Base-by-base conservation (phyloP, 2,329 filamentous ascomycete species). In the Botryotinia calthae region DNA sequence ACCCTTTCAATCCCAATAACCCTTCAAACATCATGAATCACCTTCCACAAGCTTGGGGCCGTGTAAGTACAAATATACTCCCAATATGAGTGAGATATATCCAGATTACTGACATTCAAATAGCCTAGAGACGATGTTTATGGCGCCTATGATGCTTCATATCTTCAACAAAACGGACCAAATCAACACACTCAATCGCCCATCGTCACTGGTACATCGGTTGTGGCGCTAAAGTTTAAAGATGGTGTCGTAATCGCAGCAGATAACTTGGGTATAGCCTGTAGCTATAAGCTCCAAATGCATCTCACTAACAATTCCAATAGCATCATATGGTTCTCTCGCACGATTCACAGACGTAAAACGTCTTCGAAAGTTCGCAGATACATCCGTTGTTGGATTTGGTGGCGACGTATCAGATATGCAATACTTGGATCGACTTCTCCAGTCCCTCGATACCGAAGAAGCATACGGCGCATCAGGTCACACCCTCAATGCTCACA, bases 381-480 rank as follows among this genome's bases (percentile, higher is more conserved):
- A 90, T 77, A 89, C 91, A 76, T 91, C 94, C 44, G 89, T 98
- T 74, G 87, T 99, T 81, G 96, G 96, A 80, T 97, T 98, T 85
- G 94, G 94, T 82, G 96, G 96, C 82, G 96, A 99, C 85, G 91
- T 99, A 79, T 97, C 93, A 76, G 96, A 99, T 86, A 98, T 99
- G 96, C 96, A 99, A 86, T 97, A 97, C 86, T 90, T 99, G 78
- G 93, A 97, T 88, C 91, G 96, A 79, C 90, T 97, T 80, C 91
- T 99, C 78, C 91, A 88, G 81, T 92, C 93, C 76, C 91, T 98
- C 79, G 90, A 93, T 82, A 94, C 97, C 83, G 88, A 92, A 82
- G 95, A 98, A 86, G 92, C 94, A 81, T 98, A 99, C 86, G 80
- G 83, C 71, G 81, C 85, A 73, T 77, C 82, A 78, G 80, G 83